Evolutionary conservation across 2,329 filamentous ascomycete genomes (phyloP).

Genomic region (Aspergillus tanneri): DNA sequence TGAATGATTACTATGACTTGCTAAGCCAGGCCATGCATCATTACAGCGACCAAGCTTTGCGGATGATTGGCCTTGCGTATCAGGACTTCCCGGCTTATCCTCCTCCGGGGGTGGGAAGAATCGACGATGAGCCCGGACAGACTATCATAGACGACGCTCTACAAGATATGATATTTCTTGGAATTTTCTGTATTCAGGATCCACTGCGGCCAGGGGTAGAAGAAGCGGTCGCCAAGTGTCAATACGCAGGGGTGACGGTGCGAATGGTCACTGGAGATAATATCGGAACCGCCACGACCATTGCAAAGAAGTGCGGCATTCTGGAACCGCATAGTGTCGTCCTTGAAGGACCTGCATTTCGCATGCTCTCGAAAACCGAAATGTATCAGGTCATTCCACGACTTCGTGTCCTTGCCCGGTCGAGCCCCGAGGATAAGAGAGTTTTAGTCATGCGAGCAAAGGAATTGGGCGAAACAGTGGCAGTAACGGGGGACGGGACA

Average conservation of each 20-base stretch:
- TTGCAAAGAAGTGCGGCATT: conserved; percentile 1
- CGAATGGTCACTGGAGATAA: conserved; percentile 5
- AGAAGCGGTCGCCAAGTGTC: conserved; percentile 2
- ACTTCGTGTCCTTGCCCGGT: not conserved
- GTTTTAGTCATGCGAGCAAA: not conserved
- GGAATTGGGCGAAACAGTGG: not conserved
- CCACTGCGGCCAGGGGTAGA: conserved; percentile 4
- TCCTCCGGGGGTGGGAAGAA: conserved; percentile 30
- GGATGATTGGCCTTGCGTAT: conserved; percentile 69
- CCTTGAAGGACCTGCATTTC: not conserved
- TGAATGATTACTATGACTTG: not conserved
- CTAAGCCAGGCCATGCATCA: conserved; percentile 20
- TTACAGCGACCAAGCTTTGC: conserved; percentile 53
- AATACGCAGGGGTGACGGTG: not conserved
- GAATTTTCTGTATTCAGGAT: conserved; percentile 5
- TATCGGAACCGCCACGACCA: not conserved
- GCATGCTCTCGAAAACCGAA: not conserved
- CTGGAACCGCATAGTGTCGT: not conserved
- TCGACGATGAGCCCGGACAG: not conserved
- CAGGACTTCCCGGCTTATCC: conserved; percentile 66
- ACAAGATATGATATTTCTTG: conserved; percentile 6
- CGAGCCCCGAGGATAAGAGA: not conserved
- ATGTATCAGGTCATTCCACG: not conserved
- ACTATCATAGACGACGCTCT: not conserved
- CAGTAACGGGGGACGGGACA: conserved; percentile 3